Evolutionary conservation across 2,329 filamentous ascomycete genomes (phyloP), one percentile per base, ranked within the genome.

Genomic region (Cercospora citrullina): DNA sequence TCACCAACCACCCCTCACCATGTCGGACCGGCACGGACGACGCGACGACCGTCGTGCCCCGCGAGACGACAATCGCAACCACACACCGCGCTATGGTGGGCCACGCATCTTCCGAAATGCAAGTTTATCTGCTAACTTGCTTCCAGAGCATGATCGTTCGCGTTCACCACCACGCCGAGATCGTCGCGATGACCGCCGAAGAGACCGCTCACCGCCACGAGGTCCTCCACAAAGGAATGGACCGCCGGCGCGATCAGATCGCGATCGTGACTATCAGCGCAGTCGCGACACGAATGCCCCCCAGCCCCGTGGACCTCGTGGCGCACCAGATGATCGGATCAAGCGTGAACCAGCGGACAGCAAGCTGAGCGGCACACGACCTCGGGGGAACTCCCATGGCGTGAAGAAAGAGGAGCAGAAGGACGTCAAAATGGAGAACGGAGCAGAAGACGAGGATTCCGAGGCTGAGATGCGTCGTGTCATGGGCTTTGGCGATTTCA

Each of bases 401-500:
- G 62, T 58, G 16, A 59, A 59, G 9, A 65, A 71, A 39, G 60
- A 67, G n/a, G 60, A 53, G 45, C 67, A 68, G 48, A 62, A 64
- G 26, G 70, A 72, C 30, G 60, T 63, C 14, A 70, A 73, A 39
- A 75, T 73, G 71, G 72, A 70, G 42, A 69, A 70, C n/a, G 63
- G 55, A 4, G 64, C 66, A 10, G 77, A 77, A 60, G 71, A 75
- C 51, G 72, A 94, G 70, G 89, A 90, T 70, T 88, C 89, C 62
- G 84, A 91, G 77, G 87, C 86, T 65, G 87, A 87, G 68, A 94
- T 98, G 90, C 85, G 89, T 74, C 89, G 90, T 60, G 88, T 94
- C 83, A 94, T 99, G 91, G 95, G 95, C 1, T 97, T 99, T 76
- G 89, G 89, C 18, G 87, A 86, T 0, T 99, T 98, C 80, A 90